These are phyloP conservation scores for Coemansia sp. DNA, from an alignment of 371 early-diverging fungal genomes.

Conservation along the genomic window DNA sequence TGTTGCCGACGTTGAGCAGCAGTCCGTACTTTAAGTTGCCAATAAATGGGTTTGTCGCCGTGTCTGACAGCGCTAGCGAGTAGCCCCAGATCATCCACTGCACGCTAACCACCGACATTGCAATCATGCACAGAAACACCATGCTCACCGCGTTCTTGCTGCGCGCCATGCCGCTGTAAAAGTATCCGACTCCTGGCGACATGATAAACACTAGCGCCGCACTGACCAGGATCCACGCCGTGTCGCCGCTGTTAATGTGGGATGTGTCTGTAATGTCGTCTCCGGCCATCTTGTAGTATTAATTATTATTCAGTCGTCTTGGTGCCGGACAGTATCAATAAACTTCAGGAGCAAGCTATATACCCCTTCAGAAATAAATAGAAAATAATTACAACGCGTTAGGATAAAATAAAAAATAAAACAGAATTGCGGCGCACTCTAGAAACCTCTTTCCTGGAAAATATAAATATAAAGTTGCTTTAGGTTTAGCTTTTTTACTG, in stretches of 20 bases:
- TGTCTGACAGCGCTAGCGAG: slow-evolving; percentile 78
- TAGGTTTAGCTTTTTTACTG: neutral
- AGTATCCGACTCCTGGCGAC: slow-evolving; percentile 85
- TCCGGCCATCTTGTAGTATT: neutral
- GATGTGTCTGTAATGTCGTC: slow-evolving; percentile 10
- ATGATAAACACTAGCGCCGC: slow-evolving; percentile 82
- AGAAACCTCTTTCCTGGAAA: neutral
- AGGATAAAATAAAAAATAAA: neutral
- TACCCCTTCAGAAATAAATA: too few species aligned
- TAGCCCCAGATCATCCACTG: slow-evolving; percentile 89
- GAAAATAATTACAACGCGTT: neutral
- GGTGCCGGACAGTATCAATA: too few species aligned
- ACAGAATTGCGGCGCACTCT: slow-evolving; percentile 3
- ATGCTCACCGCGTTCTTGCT: slow-evolving; percentile 77
- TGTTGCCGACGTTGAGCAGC: slow-evolving; percentile 59
- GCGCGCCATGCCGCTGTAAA: slow-evolving; percentile 88
- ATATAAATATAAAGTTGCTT: neutral
- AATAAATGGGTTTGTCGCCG: slow-evolving; percentile 62
- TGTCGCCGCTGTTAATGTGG: slow-evolving; percentile 61
- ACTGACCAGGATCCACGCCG: slow-evolving; percentile 66
- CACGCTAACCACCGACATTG: slow-evolving; percentile 68
- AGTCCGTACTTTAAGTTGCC: slow-evolving; percentile 78
- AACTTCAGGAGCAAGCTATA: neutral
- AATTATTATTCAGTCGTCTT: too few species aligned
- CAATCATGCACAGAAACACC: slow-evolving; percentile 65